Conservation (phyloP, 129 eudicot genomes). For the Helichrysum umbraculigerum region DNA sequence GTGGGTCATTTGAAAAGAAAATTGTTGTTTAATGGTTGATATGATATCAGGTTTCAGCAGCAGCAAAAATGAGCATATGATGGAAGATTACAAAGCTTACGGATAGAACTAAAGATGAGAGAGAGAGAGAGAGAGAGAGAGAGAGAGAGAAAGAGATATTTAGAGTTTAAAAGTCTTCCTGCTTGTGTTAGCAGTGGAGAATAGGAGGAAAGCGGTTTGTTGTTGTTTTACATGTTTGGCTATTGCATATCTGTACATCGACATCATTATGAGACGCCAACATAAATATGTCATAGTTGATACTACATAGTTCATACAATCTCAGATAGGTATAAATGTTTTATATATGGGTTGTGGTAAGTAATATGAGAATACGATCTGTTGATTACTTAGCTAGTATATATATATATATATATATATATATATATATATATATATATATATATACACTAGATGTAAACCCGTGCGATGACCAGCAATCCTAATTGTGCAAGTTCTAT, state of each 20-base stretch:
- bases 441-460: too few relatives aligned
- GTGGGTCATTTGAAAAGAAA: not conserved
- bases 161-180: constrained; percentile 5
- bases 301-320: too few relatives aligned
- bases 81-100: not conserved
- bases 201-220: not conserved
- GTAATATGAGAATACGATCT: too few relatives aligned
- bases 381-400: too few relatives aligned
- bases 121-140: too few relatives aligned
- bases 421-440: too few relatives aligned
- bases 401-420: too few relatives aligned
- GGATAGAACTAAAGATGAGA: not conserved
- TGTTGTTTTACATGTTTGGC: not conserved
- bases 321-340: too few relatives aligned
- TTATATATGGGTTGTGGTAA: too few relatives aligned
- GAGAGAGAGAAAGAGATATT: not conserved
- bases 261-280: not conserved
- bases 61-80: constrained; percentile 20
- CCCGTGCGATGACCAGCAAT: too few relatives aligned
- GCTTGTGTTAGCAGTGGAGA: not conserved
- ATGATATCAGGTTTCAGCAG: constrained; percentile 22
- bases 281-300: too few relatives aligned
- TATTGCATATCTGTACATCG: not conserved
- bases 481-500: too few relatives aligned
- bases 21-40: constrained; percentile 5